Evolutionary conservation across 805 yeast genomes (phyloP).

Genomic region (Pichia nanzhaoensis): DNA sequence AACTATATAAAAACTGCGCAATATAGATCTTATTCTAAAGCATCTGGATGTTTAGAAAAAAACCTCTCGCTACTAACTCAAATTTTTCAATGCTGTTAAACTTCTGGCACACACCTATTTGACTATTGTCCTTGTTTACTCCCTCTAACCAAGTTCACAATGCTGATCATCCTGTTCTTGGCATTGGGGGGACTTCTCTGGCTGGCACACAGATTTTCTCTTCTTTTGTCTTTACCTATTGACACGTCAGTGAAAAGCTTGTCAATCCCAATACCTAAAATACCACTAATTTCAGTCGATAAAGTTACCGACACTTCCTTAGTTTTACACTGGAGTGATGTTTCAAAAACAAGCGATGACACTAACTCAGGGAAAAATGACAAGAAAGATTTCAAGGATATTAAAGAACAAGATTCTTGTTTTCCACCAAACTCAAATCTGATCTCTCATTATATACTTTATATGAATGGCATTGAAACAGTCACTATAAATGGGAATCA

Average conservation of each 20-base stretch:
- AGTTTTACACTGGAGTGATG: slow-evolving; percentile 48
- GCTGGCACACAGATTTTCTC: slow-evolving; percentile 26
- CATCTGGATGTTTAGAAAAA: no score
- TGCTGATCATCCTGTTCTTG: slow-evolving; percentile 1
- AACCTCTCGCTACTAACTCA: no score
- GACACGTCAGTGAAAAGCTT: slow-evolving; percentile 40
- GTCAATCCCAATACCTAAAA: slow-evolving; percentile 48
- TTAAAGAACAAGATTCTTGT: background rate
- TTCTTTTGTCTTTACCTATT: slow-evolving; percentile 35
- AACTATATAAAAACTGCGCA: background rate
- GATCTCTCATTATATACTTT: slow-evolving; percentile 33
- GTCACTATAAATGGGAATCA: slow-evolving; percentile 31
- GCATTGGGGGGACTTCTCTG: slow-evolving; percentile 16
- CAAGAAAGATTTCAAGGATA: background rate
- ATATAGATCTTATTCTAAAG: no score
- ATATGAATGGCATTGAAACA: slow-evolving; percentile 35
- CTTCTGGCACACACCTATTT: no score
- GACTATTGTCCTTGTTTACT: no score
- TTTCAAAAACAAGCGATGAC: background rate
- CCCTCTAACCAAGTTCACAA: background rate
- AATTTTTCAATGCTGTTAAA: no score
- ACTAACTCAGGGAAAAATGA: background rate
- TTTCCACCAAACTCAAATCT: slow-evolving; percentile 15
- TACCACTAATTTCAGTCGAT: slow-evolving; percentile 50
- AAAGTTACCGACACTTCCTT: slow-evolving; percentile 40